phyloP scores from a whole-genome alignment of 2,329 filamentous ascomycete species.

The Dichotomopilus funicola region DNA sequence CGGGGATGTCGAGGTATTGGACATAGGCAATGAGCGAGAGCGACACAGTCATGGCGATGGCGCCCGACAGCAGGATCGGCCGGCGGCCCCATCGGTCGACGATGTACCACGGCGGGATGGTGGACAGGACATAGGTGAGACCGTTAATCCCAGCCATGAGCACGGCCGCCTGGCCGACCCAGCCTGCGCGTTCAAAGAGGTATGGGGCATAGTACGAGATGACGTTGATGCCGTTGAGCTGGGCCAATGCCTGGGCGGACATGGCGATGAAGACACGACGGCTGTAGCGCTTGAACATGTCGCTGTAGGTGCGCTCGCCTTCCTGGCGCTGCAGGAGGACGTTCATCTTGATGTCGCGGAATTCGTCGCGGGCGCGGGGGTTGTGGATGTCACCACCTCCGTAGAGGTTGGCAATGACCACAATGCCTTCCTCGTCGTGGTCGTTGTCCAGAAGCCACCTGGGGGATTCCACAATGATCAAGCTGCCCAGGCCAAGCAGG shows the following conservation, averaged over 20 bases:
- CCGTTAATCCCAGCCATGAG: slow-evolving; percentile 97
- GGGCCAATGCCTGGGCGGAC: slow-evolving; percentile 92
- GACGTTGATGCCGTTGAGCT: slow-evolving; percentile 98
- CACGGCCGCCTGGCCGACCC: slow-evolving; percentile 82
- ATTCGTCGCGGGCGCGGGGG: slow-evolving; percentile 86
- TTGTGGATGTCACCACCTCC: slow-evolving; percentile 94
- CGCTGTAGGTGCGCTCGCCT: slow-evolving; percentile 80
- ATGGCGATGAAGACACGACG: slow-evolving; percentile 96
- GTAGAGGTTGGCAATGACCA: slow-evolving; percentile 96
- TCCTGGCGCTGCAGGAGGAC: slow-evolving; percentile 90
- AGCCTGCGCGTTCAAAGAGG: slow-evolving; percentile 96
- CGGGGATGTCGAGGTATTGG: slow-evolving; percentile 74
- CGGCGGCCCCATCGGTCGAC: slow-evolving; percentile 89
- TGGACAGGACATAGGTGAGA: slow-evolving; percentile 81
- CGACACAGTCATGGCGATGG: slow-evolving; percentile 81
- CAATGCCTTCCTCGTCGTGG: slow-evolving; percentile 95
- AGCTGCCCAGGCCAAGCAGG: slow-evolving; percentile 74
- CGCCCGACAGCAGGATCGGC: slow-evolving; percentile 82
- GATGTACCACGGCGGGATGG: slow-evolving; percentile 93
- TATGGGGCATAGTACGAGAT: slow-evolving; percentile 98
- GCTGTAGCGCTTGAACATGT: slow-evolving; percentile 92
- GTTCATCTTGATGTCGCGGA: slow-evolving; percentile 98
- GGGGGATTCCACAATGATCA: slow-evolving; percentile 94
- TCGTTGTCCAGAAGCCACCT: slow-evolving; percentile 97
- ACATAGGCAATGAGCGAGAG: slow-evolving; percentile 92